A percentile compares a stretch with the other conserved stretches of the same genome.
Evolutionary conservation across 805 yeast species (phyloP).

Genomic region (Ogataea polymorpha): DNA sequence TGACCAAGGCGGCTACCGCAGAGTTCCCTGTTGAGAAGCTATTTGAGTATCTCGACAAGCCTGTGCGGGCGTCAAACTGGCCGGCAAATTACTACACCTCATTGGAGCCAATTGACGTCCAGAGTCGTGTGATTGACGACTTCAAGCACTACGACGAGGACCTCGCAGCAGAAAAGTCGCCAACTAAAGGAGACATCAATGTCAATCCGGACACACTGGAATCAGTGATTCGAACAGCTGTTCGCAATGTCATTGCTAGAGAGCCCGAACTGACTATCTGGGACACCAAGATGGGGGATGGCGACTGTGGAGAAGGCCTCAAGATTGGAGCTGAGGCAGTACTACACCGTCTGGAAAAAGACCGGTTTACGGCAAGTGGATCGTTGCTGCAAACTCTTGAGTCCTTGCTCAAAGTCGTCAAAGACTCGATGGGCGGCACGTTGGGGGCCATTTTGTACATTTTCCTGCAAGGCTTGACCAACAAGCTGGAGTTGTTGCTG

Average conservation of each 20-base stretch:
- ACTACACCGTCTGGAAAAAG: constrained; percentile 23
- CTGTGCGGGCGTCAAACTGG: constrained; percentile 34
- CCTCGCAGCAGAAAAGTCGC: constrained; percentile 11
- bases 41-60: constrained; percentile 32
- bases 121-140: constrained; percentile 26
- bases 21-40: constrained; percentile 23
- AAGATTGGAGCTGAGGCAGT: constrained; percentile 34
- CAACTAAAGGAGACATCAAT: constrained; percentile 17
- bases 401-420: constrained; percentile 28
- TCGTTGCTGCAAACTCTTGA: constrained; percentile 28
- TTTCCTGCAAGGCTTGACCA: constrained; percentile 24
- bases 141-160: constrained; percentile 30
- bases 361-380: constrained; percentile 25
- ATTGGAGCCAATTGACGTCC: constrained; percentile 19
- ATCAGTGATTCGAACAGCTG: constrained; percentile 25
- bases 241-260: constrained; percentile 29
- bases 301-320: constrained; percentile 41
- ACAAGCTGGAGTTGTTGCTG: constrained; percentile 29
- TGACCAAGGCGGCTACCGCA: constrained; percentile 28
- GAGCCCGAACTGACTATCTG: constrained; percentile 39
- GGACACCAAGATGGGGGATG: constrained; percentile 44
- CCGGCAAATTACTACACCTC: constrained; percentile 22
- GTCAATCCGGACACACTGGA: constrained; percentile 19
- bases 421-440: constrained; percentile 40
- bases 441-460: constrained; percentile 37